phyloP scores from a whole-genome alignment of 495 filamentous ascomycete species.

The Bathelium albidoporum region DNA sequence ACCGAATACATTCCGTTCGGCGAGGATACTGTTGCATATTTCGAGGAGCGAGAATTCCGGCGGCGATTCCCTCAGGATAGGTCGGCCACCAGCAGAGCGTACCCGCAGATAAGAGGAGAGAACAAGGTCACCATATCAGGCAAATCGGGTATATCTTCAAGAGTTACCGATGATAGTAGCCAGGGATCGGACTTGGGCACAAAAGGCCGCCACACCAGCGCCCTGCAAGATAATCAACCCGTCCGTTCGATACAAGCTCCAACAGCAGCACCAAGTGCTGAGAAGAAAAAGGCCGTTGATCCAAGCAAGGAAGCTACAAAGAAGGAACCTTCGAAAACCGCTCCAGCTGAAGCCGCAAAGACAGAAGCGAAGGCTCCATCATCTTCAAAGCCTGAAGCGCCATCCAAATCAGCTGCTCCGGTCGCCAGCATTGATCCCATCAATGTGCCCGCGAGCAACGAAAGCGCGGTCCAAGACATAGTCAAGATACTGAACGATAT shows the following conservation, averaged over 20 bases:
- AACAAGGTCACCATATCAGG: conserved; percentile 73
- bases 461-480: conserved; percentile 84
- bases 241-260: conserved; percentile 7
- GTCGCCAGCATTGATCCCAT: conserved; percentile 63
- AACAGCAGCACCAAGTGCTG: conserved; percentile 10
- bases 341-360: conserved; percentile 30
- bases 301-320: conserved; percentile 29
- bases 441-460: conserved; percentile 59
- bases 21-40: conserved; percentile 90
- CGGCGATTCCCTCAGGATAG: conserved; percentile 65
- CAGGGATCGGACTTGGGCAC: conserved; percentile 20
- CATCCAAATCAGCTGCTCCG: conserved; percentile 30
- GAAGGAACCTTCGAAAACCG: conserved; percentile 27
- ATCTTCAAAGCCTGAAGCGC: neutral
- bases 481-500: conserved; percentile 92
- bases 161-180: conserved; percentile 48
- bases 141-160: conserved; percentile 78
- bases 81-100: conserved; percentile 22
- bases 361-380: conserved; percentile 16
- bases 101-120: conserved; percentile 37
- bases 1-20: conserved; percentile 94
- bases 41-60: conserved; percentile 91
- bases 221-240: conserved; percentile 20
- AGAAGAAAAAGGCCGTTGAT: conserved; percentile 32
- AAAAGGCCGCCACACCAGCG: conserved; percentile 29